A percentile compares a stretch with the other conserved stretches of the same genome.
These are phyloP conservation scores for Jacaranda copaia DNA, from an alignment of 257 asterid genomes.

Conservation along the genomic window DNA sequence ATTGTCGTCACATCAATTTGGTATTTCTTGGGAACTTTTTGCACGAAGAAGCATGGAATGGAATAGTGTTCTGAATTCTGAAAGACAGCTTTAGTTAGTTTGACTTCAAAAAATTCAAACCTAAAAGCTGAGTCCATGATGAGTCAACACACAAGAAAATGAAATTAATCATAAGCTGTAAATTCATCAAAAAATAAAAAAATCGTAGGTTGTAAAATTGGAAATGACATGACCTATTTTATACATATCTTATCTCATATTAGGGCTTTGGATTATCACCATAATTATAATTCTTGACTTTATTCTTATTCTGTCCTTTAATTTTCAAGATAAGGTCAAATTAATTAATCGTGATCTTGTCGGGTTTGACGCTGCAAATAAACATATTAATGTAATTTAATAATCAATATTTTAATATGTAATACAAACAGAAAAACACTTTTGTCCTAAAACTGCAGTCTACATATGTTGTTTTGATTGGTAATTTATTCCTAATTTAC, in stretches of 20 bases:
- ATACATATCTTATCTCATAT: background rate
- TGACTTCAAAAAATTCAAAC: background rate
- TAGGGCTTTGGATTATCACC: background rate
- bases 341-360: background rate
- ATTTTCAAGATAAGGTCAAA: background rate
- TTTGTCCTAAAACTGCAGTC: too few species aligned
- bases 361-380: background rate
- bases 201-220: background rate
- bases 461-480: too few species aligned
- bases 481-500: too few species aligned
- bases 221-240: too few species aligned
- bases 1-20: conserved; percentile 15
- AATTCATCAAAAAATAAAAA: too few species aligned
- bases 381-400: too few species aligned
- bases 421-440: too few species aligned
- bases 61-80: conserved; percentile 6
- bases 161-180: background rate
- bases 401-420: too few species aligned
- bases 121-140: conserved; percentile 11
- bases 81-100: background rate
- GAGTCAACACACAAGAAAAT: conserved; percentile 44
- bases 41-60: conserved; percentile 42
- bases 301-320: conserved; percentile 7
- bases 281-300: conserved; percentile 4
- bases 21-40: conserved; percentile 17